Percentiles rank a stretch among this genome's conserved stretches.
phyloP scores from a whole-genome alignment of 2,329 filamentous ascomycete genomes.

The Knufia petricola region DNA sequence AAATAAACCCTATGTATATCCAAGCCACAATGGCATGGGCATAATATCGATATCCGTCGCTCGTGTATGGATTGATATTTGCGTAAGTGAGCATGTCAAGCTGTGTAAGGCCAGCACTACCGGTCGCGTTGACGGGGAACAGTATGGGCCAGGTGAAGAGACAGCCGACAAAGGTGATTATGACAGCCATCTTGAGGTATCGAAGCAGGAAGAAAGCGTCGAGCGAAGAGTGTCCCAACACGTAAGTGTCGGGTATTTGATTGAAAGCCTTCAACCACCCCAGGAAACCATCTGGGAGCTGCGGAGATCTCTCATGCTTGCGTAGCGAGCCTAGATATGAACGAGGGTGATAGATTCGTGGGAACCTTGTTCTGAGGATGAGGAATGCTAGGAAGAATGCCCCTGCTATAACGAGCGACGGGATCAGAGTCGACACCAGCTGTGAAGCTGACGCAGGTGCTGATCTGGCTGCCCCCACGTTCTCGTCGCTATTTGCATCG shows the following conservation, averaged over 20 bases:
- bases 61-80: slow-evolving; percentile 50
- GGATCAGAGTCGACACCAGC: slow-evolving; percentile 41
- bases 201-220: slow-evolving; percentile 87
- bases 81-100: slow-evolving; percentile 71
- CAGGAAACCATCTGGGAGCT: slow-evolving; percentile 51
- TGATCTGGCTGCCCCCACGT: slow-evolving; percentile 23
- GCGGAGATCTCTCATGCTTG: slow-evolving; percentile 47
- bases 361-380: slow-evolving; percentile 40
- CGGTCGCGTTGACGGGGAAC: slow-evolving; percentile 81
- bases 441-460: slow-evolving; percentile 34
- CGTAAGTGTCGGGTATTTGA: slow-evolving; percentile 60
- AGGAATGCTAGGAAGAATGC: slow-evolving; percentile 42
- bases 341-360: slow-evolving; percentile 45
- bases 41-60: slow-evolving; percentile 60
- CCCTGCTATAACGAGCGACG: slow-evolving; percentile 36
- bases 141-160: slow-evolving; percentile 79
- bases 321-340: slow-evolving; percentile 46
- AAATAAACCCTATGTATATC: slow-evolving; percentile 75
- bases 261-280: slow-evolving; percentile 62
- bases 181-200: slow-evolving; percentile 68
- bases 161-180: slow-evolving; percentile 75
- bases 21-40: slow-evolving; percentile 74
- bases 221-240: slow-evolving; percentile 82
- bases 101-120: slow-evolving; percentile 53
- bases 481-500: slow-evolving; percentile 22